These are phyloP conservation scores for Aristolochia californica DNA, from an alignment of 164 flowering plant genomes.

Conservation along the genomic window DNA sequence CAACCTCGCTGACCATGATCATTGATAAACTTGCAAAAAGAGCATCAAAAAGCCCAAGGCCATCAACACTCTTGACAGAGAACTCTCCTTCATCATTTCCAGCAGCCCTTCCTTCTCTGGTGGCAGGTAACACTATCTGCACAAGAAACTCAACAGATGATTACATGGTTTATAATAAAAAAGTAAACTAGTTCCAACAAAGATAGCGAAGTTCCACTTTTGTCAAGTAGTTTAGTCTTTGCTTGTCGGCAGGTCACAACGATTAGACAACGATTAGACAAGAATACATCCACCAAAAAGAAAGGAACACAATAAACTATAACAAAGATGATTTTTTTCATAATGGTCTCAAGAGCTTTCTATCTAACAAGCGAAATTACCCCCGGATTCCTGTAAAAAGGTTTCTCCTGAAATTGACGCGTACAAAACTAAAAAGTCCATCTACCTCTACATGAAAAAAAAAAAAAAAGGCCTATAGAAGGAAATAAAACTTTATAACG, in stretches of 20 bases:
- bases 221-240: no score
- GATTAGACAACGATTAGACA: no score
- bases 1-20: slow-evolving; percentile 92
- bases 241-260: no score
- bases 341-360: no score
- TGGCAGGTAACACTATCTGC: slow-evolving; percentile 33
- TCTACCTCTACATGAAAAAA: background rate
- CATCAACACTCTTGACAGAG: slow-evolving; percentile 18
- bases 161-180: background rate
- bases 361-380: no score
- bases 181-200: no score
- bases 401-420: background rate
- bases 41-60: slow-evolving; percentile 90
- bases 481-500: background rate
- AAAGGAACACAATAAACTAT: no score
- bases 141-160: background rate
- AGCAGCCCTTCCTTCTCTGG: slow-evolving; percentile 19
- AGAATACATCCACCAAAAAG: no score
- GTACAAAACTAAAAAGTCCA: background rate
- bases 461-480: no score
- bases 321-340: no score
- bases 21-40: slow-evolving; percentile 85
- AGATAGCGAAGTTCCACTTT: no score
- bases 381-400: no score
- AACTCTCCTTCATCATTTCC: slow-evolving; percentile 24